Percentiles rank a stretch among this genome's conserved stretches.
Evolutionary conservation across 1,284 basidiomycete species (phyloP).

Genomic region (Tilletia caries): DNA sequence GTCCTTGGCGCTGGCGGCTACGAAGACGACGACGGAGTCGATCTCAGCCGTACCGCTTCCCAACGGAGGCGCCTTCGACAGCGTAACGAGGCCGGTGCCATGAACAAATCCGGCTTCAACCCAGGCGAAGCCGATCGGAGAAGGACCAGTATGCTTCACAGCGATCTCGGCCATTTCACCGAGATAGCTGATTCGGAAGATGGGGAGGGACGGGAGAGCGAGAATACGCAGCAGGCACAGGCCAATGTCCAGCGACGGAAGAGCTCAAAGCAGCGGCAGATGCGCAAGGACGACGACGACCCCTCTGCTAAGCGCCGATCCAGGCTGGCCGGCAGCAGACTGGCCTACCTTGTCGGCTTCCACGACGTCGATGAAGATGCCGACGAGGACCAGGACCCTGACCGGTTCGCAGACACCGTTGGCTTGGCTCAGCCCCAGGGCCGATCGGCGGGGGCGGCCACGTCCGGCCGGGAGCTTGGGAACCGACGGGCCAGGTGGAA

Average conservation of each 20-base stretch:
- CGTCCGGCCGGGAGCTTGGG: background rate
- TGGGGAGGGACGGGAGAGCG: background rate
- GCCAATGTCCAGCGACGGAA: background rate
- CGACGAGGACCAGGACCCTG: background rate
- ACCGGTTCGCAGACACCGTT: background rate
- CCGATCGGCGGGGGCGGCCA: background rate
- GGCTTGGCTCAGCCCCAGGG: background rate
- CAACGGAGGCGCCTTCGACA: background rate
- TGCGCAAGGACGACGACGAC: background rate
- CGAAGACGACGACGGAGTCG: conserved; percentile 26
- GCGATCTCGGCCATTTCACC: conserved; percentile 1
- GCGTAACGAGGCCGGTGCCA: background rate
- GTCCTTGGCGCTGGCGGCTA: conserved; percentile 22
- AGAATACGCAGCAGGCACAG: too few species aligned
- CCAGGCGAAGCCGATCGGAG: background rate
- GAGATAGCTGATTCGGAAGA: background rate
- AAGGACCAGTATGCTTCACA: conserved; percentile 7
- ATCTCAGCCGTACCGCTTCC: conserved; percentile 13
- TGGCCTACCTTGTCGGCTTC: conserved; percentile 1
- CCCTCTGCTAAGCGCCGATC: too few species aligned
- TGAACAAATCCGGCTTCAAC: background rate
- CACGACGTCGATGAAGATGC: conserved; percentile 5
- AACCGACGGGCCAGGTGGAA: conserved; percentile 11
- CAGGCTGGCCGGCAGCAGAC: background rate
- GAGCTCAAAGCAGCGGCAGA: background rate